Base-by-base conservation (phyloP, 805 yeast species). In the Tetrapisispora iriomotensis region DNA sequence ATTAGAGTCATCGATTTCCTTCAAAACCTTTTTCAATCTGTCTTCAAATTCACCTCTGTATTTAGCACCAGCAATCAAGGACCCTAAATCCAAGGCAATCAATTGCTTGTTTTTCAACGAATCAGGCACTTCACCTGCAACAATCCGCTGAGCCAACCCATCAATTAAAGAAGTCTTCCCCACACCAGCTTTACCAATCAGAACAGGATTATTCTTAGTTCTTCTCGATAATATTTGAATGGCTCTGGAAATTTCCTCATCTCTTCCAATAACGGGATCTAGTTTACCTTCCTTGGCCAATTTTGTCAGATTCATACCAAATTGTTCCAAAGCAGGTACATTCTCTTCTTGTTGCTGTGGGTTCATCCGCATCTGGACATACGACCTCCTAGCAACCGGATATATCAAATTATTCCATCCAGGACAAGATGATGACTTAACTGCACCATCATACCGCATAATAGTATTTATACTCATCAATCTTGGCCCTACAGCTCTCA, bases 91-190 rank as follows among this genome's bases (percentile, higher is more conserved):
- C 34, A 90, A 67, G 0, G 96, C 75, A 28, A 90, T 72, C 15
- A 90, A 79, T 44, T 78, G 72, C 59, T 92, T 92, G 40, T 82
- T 78, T 56, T 87, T 84, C 81, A 90, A 80, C 31, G 87, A 75
- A 45, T 92, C 97, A 0, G 97, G 97, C 1, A 90, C 98, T 56
- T 88, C 95, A 10, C 90, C 90, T 41, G 82, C 76, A 8, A 85
- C 77, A 36, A 92, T 88, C 52, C 96, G 68, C 61, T 92, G 97
- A 0, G 97, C 97, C 29, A 92, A 67, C 0, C 97, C 98, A 57
- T 92, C 98, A 76, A 92, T 82, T 42, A 92, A 77, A 6, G 97
- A 94, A 0, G 97, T 92, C 61, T 90, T 90, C 65, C 98, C 98
- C 0, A 96, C 94, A 64, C 98, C 98, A 1, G 98, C 98, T 49